Conservation (phyloP, 139 green algal species). For the Eudorina sp. region DNA sequence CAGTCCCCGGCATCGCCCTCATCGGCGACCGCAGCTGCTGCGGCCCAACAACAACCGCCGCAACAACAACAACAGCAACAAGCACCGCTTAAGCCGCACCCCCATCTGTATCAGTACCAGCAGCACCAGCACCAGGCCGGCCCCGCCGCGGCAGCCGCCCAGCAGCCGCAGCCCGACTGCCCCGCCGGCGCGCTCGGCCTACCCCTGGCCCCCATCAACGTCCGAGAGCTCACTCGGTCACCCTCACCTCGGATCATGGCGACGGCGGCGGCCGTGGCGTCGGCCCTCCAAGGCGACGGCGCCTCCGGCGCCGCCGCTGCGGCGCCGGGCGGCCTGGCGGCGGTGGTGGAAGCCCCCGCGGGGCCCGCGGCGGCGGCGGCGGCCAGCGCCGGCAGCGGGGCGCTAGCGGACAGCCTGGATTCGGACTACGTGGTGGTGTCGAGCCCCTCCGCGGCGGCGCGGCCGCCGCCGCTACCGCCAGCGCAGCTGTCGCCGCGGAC, state of each 20-base stretch:
- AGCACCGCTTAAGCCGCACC: background rate
- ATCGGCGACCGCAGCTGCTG: too few species aligned
- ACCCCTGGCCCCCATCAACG: background rate
- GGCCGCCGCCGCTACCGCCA: background rate
- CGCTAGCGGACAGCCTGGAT: constrained; percentile 5
- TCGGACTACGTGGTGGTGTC: constrained; percentile 42
- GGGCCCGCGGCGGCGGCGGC: background rate
- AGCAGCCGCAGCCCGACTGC: background rate
- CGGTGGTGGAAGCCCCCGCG: background rate
- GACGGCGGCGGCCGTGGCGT: background rate
- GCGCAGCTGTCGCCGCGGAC: background rate
- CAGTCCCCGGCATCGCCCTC: too few species aligned
- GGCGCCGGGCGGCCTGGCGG: background rate
- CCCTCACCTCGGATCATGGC: constrained; percentile 18
- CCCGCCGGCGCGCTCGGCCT: background rate
- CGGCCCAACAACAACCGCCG: background rate
- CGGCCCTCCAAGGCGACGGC: background rate
- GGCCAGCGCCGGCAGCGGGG: background rate
- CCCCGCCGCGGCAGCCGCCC: background rate
- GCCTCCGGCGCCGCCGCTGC: background rate
- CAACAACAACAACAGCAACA: background rate
- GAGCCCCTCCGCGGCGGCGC: background rate
- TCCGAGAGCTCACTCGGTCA: constrained; percentile 26
- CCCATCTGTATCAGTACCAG: too few species aligned
- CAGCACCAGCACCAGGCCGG: background rate